phyloP scores from a whole-genome alignment of 768 basidiomycete species.

The Holtermannia corniformis region DNA sequence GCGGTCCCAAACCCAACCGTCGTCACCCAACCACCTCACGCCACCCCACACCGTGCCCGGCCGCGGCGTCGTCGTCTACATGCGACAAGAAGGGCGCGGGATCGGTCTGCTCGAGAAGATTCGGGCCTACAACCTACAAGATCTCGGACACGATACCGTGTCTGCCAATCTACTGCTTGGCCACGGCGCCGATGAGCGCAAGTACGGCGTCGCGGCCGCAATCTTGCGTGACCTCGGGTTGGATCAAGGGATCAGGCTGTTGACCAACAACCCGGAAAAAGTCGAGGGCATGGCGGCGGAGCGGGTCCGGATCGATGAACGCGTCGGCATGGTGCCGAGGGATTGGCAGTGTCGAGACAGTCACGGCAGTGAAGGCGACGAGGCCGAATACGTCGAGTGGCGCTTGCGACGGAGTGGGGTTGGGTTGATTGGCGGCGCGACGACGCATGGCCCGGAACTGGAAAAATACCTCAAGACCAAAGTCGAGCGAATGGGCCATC shows the following conservation, averaged over 20 bases:
- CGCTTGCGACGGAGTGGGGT: slow-evolving; percentile 52
- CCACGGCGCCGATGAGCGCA: slow-evolving; percentile 84
- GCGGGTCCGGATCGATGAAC: slow-evolving; percentile 67
- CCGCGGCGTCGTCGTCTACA: slow-evolving; percentile 84
- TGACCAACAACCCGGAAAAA: slow-evolving; percentile 99
- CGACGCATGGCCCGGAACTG: slow-evolving; percentile 70
- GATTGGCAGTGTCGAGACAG: slow-evolving; percentile 54
- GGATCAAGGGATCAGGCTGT: slow-evolving; percentile 53
- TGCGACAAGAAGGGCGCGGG: slow-evolving; percentile 94
- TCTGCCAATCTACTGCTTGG: slow-evolving; percentile 92
- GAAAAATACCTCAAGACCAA: slow-evolving; percentile 95
- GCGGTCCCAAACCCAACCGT: not conserved
- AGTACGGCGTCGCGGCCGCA: slow-evolving; percentile 81
- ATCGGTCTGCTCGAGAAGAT: slow-evolving; percentile 95
- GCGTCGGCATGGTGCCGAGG: slow-evolving; percentile 88
- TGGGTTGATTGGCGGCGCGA: slow-evolving; percentile 69
- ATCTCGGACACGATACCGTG: slow-evolving; percentile 97
- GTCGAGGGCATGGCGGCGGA: slow-evolving; percentile 76
- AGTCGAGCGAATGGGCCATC: slow-evolving; percentile 90
- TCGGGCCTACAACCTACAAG: slow-evolving; percentile 93
- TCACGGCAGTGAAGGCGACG: slow-evolving; percentile 14
- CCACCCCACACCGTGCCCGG: slow-evolving; percentile 55
- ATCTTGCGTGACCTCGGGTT: slow-evolving; percentile 82
- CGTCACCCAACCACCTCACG: slow-evolving; percentile 10
- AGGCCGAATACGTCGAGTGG: slow-evolving; percentile 38